A percentile compares a stretch with the other conserved stretches of the same genome.
Evolutionary conservation across 768 basidiomycete species (phyloP).

Genomic region (Mycena haematopus): DNA sequence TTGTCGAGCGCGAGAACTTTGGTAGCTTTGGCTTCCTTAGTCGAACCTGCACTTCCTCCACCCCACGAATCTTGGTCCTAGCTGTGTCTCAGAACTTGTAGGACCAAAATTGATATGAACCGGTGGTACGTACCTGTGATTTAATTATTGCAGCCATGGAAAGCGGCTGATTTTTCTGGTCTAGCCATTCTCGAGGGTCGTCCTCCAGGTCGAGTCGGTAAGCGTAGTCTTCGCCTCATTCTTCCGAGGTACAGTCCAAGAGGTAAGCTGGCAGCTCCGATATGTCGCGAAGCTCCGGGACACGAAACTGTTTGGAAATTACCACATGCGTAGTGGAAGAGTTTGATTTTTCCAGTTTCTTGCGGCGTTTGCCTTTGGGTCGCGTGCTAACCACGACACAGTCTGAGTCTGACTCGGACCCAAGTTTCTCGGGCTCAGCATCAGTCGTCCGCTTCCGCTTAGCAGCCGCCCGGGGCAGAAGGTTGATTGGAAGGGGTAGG

Average conservation of each 20-base stretch:
- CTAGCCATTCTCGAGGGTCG: not conserved
- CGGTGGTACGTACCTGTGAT: not conserved
- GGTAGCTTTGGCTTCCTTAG: not conserved
- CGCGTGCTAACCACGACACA: not conserved
- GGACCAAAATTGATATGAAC: too few species aligned
- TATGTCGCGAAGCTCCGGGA: not conserved
- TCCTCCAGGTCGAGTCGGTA: not conserved
- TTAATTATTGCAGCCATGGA: slow-evolving; percentile 9
- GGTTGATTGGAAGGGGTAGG: not conserved
- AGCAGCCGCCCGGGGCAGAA: too few species aligned
- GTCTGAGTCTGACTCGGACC: too few species aligned
- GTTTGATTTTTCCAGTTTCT: too few species aligned
- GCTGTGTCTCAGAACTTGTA: too few species aligned
- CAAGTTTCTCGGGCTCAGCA: too few species aligned
- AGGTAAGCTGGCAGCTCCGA: not conserved
- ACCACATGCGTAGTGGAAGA: too few species aligned
- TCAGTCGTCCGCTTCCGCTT: too few species aligned
- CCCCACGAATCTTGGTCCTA: not conserved
- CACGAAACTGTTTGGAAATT: not conserved
- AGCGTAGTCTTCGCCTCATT: not conserved
- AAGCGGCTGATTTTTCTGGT: not conserved
- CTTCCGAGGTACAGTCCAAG: not conserved
- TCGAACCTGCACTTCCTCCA: not conserved
- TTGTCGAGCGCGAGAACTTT: not conserved
- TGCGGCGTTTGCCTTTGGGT: not conserved